Base-by-base conservation (phyloP, 441 rosid species). In the Flueggea neowawraea region DNA sequence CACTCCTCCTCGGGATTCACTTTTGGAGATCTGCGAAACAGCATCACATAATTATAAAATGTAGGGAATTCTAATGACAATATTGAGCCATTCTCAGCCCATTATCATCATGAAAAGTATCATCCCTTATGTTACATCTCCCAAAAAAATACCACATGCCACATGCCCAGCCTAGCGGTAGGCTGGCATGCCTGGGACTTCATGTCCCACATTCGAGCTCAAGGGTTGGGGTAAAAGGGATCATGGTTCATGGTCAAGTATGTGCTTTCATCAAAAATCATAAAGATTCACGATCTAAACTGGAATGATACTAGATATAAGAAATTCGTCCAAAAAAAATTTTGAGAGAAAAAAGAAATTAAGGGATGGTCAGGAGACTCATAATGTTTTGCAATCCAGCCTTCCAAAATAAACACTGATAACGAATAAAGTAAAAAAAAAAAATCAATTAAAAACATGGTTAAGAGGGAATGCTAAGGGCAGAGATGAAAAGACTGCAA, bases 1-100 rank as follows among this genome's bases (percentile, higher is more conserved):
- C 62, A 96, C 96, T 69, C 99, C 99, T 55, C 88, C 92, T 58
- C 87, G 84, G 55, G 97, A 79, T 79, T 96, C 99, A 71, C 74
- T 84, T 71, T 73, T 80, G 12, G 91, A 90, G 66, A 89, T 87
- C 99, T 95, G 75, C 32, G 61, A 47, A 58, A 50, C 39, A 63
- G 60, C 52, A 57, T 2, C 51, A 47, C 50, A 57, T 4, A 47
- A 47, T 60, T 51, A 60, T 60, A 50, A 54, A 52, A 57, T 1
- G 52, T 44, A 55, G 0, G 51, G 28, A 59, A 45, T 6, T 11
- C 44, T 12, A 31, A 15, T n/a, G 62, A 54, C 36, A 60, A 62
- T 16, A 51, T 22, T 22, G 28, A 57, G 44, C 65, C 54, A 57
- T 63, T 31, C 32, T 52, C 28, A 12, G 11, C 52, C 58, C 61